A percentile compares a stretch with the other conserved stretches of the same genome.
Conservation (phyloP, 805 yeast genomes). For the Candida tallmaniae region DNA sequence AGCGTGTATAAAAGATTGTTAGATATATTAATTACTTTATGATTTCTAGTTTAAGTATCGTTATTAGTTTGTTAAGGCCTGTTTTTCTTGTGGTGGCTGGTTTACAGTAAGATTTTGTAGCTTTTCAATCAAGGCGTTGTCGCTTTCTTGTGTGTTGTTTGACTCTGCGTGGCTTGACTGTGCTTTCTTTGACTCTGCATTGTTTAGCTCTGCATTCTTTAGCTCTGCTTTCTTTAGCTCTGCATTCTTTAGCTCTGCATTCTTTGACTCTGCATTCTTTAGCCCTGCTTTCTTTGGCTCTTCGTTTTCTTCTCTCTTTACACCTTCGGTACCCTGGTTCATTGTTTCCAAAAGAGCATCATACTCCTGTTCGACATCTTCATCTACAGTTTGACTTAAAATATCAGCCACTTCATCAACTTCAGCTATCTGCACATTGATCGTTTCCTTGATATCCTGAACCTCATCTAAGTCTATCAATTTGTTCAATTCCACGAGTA, state of each 20-base stretch:
- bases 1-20: slow-evolving; percentile 1
- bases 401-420: slow-evolving; percentile 26
- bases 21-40: slow-evolving; percentile 1
- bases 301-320: not conserved
- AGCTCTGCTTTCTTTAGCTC: too few relatives aligned
- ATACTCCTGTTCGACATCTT: slow-evolving; percentile 28
- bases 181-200: too few relatives aligned
- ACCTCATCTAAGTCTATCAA: slow-evolving; percentile 23
- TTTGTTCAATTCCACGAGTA: slow-evolving; percentile 25
- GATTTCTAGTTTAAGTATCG: too few relatives aligned
- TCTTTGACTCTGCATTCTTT: too few relatives aligned
- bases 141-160: too few relatives aligned
- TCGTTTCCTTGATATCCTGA: slow-evolving; percentile 21
- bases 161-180: too few relatives aligned
- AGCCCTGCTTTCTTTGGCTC: slow-evolving; percentile 1
- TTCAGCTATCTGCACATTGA: slow-evolving; percentile 26
- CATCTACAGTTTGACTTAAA: slow-evolving; percentile 17
- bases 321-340: slow-evolving; percentile 15
- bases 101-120: not conserved
- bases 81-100: not conserved
- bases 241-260: too few relatives aligned
- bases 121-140: not conserved
- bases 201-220: too few relatives aligned
- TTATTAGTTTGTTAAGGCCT: too few relatives aligned
- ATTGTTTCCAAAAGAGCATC: slow-evolving; percentile 28